Base-by-base conservation (phyloP, 345 rosid genomes). In the Salix koriyanagi region DNA sequence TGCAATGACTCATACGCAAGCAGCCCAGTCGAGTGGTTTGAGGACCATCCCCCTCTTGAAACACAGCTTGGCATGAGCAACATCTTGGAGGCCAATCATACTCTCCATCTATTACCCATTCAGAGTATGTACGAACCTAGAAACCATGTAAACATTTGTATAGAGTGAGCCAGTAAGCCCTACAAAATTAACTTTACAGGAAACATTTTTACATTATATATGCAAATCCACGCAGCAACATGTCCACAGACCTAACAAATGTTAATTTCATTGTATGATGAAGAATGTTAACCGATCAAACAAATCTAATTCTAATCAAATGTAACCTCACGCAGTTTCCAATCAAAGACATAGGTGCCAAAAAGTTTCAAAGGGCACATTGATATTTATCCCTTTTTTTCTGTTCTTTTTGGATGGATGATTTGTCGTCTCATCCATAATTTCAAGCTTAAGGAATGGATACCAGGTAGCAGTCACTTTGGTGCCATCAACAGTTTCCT, bases 21-120 rank as follows among this genome's bases (percentile, higher is more conserved):
- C 99, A 96, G 84, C 97, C 98, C 92, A 96, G 79, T 70, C 99
- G 93, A 71, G 95, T 96, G 79, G 90, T 95, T 83, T 86, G 90
- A 44, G 86, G 83, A 76, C 84, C 88, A 65, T 70, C 74, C 75
- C 87, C 95, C 82, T 94, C 98, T 46, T 89, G 94, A 76, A 96
- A 89, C 7, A 81, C 80, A 75, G 79, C 83, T 83, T 87, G 95
- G 84, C 99, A 96, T 15, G 85, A 85, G 82, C 98, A 93, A 86
- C 99, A 95, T 80, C 88, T 93, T 15, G 89, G 85, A 76, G 99
- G 97, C 94, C 97, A 93, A 69, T 96, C 98, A 83, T 96, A 94
- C 80, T 91, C 99, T 77, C 94, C 99, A 82, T 96, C 99, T 84
- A 92, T 96, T 74, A 96, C 99, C 98, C 99, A 96, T 72, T 96